Evolutionary conservation across 148 eudicot genomes (phyloP).

Genomic region (Tetragonia tetragonoides): DNA sequence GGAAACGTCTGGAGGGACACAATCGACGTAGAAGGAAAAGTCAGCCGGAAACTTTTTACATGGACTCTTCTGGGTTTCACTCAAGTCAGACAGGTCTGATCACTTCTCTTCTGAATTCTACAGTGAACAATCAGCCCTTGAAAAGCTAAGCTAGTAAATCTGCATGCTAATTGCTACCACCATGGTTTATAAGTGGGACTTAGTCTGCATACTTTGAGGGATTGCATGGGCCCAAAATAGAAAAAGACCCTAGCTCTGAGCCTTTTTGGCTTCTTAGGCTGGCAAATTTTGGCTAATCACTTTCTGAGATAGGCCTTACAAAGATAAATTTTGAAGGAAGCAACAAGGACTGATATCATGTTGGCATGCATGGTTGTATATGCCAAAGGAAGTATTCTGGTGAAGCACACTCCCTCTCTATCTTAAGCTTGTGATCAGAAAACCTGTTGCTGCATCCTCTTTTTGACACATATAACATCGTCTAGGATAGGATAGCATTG

Average conservation of each 20-base stretch:
- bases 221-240: not conserved
- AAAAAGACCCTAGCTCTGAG: not conserved
- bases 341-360: too few relatives aligned
- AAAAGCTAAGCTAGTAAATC: too few relatives aligned
- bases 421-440: too few relatives aligned
- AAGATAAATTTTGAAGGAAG: not conserved
- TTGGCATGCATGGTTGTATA: too few relatives aligned
- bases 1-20: slow-evolving; percentile 58
- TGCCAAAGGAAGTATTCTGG: too few relatives aligned
- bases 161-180: too few relatives aligned
- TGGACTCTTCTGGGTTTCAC: slow-evolving; percentile 26
- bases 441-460: too few relatives aligned
- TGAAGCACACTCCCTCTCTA: too few relatives aligned
- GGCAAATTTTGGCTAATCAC: not conserved
- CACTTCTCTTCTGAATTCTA: not conserved
- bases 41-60: slow-evolving; percentile 36
- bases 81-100: slow-evolving; percentile 32
- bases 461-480: too few relatives aligned
- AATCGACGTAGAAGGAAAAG: slow-evolving; percentile 55
- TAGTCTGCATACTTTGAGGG: not conserved
- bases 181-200: not conserved
- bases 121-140: too few relatives aligned
- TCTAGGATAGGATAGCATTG: too few relatives aligned
- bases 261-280: not conserved
- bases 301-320: not conserved